phyloP scores from a whole-genome alignment of 1,284 basidiomycete species.

The Heterobasidion occidentale region DNA sequence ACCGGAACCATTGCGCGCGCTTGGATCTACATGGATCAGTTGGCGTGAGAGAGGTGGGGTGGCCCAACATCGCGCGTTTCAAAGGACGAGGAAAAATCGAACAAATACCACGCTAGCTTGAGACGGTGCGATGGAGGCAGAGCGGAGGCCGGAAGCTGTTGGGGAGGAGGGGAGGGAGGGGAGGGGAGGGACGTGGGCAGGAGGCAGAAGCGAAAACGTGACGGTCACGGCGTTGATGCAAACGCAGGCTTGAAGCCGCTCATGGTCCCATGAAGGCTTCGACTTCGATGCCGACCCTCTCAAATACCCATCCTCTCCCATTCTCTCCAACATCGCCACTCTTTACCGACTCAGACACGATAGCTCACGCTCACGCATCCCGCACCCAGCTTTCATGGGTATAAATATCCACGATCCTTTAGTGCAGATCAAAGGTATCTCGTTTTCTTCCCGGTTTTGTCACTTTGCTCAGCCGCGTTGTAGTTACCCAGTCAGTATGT shows the following conservation, averaged over 20 bases:
- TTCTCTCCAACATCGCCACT: not conserved
- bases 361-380: not conserved
- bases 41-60: no score
- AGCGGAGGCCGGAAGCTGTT: not conserved
- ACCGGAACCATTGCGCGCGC: no score
- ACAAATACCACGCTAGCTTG: no score
- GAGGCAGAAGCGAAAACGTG: not conserved
- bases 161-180: not conserved
- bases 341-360: not conserved
- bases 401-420: conserved; percentile 17
- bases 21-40: no score
- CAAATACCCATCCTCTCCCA: not conserved
- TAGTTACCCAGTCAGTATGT: conserved; percentile 26
- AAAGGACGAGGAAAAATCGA: no score
- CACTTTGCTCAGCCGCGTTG: not conserved
- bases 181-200: not conserved
- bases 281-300: not conserved
- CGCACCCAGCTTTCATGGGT: conserved; percentile 4
- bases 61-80: no score
- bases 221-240: not conserved
- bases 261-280: not conserved
- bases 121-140: no score
- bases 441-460: not conserved
- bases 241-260: not conserved
- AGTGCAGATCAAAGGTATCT: conserved; percentile 21